Evolutionary conservation across 495 filamentous ascomycete genomes (phyloP).

Genomic region (Entonaema liquescens): DNA sequence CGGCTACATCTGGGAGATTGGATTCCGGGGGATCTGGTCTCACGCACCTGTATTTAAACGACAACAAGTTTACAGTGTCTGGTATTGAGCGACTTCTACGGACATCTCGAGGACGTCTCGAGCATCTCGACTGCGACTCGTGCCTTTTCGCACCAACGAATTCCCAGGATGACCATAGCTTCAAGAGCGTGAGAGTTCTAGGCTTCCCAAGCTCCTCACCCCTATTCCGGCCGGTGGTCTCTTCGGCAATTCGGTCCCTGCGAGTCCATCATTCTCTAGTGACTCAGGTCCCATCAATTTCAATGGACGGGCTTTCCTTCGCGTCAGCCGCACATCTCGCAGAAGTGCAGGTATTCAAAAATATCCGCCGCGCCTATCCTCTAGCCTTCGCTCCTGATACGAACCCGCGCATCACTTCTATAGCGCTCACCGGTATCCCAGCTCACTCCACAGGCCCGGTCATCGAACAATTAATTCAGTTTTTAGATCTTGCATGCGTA

Average conservation of each 20-base stretch:
- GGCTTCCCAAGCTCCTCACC: conserved; percentile 51
- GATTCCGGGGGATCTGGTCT: conserved; percentile 38
- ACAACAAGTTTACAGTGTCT: conserved; percentile 46
- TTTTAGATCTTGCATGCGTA: conserved; percentile 50
- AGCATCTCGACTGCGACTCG: conserved; percentile 56
- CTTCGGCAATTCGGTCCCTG: conserved; percentile 54
- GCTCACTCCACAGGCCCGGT: conserved; percentile 52
- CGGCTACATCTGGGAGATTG: background rate
- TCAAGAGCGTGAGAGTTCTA: conserved; percentile 34
- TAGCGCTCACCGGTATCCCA: conserved; percentile 54
- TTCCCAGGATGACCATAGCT: background rate
- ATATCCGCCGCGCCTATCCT: conserved; percentile 51
- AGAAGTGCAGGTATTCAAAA: conserved; percentile 49
- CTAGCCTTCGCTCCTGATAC: conserved; percentile 54
- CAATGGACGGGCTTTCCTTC: conserved; percentile 32
- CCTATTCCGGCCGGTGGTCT: conserved; percentile 55
- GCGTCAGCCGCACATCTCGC: conserved; percentile 46
- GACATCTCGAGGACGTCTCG: conserved; percentile 46
- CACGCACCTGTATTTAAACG: conserved; percentile 56
- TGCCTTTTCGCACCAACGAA: conserved; percentile 18
- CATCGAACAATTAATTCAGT: conserved; percentile 47
- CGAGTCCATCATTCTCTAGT: conserved; percentile 60
- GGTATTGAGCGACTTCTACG: conserved; percentile 48
- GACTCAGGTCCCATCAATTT: conserved; percentile 51
- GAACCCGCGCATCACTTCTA: conserved; percentile 54